These are phyloP conservation scores for Phytophthora brassicae DNA, from an alignment of 352 stramenopile genomes.

Conservation along the genomic window DNA sequence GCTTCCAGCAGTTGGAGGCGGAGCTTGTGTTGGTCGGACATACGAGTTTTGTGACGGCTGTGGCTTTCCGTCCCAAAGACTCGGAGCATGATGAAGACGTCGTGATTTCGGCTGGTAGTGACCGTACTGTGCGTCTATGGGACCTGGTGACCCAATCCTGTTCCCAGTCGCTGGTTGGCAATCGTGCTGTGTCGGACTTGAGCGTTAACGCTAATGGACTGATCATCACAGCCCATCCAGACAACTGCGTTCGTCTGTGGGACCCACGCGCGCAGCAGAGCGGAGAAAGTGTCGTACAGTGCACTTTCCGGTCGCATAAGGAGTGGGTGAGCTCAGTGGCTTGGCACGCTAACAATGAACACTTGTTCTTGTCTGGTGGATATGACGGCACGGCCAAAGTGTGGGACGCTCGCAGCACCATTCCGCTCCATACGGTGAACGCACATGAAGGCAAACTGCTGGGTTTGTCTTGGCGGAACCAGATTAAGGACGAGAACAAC, in stretches of 20 bases:
- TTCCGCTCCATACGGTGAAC: slow-evolving; percentile 75
- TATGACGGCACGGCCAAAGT: slow-evolving; percentile 85
- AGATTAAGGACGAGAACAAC: slow-evolving; percentile 18
- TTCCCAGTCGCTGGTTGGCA: slow-evolving; percentile 73
- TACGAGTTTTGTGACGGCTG: slow-evolving; percentile 75
- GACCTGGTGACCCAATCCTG: slow-evolving; percentile 74
- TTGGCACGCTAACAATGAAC: slow-evolving; percentile 63
- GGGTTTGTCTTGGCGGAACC: slow-evolving; percentile 58
- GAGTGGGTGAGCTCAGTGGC: slow-evolving; percentile 80
- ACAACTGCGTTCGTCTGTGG: slow-evolving; percentile 83
- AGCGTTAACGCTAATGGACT: slow-evolving; percentile 65
- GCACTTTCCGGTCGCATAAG: slow-evolving; percentile 84
- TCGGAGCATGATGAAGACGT: slow-evolving; percentile 46
- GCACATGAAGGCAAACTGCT: slow-evolving; percentile 80
- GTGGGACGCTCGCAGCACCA: slow-evolving; percentile 74
- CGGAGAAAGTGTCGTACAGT: slow-evolving; percentile 74
- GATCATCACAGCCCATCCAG: slow-evolving; percentile 77
- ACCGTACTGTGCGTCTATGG: slow-evolving; percentile 79
- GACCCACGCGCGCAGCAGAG: slow-evolving; percentile 68
- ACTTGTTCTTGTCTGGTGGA: slow-evolving; percentile 70
- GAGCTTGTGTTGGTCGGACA: slow-evolving; percentile 78
- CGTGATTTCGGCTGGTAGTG: slow-evolving; percentile 64
- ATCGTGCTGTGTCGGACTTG: slow-evolving; percentile 72
- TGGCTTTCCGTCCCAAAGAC: slow-evolving; percentile 61
- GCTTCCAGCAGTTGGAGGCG: slow-evolving; percentile 72